Percentiles rank a stretch among this genome's conserved stretches.
Evolutionary conservation across 225 moss, liverwort and hornwort genomes (phyloP).

Genomic region (Bryum argenteum): DNA sequence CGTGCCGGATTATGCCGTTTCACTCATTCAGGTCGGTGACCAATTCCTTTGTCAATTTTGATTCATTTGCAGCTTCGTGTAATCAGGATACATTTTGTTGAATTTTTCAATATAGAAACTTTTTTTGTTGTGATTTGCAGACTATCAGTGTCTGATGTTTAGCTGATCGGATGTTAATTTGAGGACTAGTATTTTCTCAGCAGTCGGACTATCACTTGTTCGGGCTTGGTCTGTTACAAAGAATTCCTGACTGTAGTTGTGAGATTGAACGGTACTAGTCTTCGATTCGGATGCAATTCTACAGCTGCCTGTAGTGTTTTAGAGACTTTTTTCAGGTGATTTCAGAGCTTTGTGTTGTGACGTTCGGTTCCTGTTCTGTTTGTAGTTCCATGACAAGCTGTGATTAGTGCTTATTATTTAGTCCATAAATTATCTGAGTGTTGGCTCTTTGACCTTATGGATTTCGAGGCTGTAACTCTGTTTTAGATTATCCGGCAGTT

Average conservation of each 20-base stretch:
- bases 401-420: background rate
- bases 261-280: background rate
- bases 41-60: background rate
- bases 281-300: background rate
- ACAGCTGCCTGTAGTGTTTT: background rate
- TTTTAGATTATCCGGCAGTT: background rate
- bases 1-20: background rate
- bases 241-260: conserved; percentile 1
- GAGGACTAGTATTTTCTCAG: conserved; percentile 1
- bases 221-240: conserved; percentile 1
- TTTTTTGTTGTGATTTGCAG: background rate
- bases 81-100: background rate
- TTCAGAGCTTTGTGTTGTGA: conserved; percentile 9
- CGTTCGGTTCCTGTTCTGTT: background rate
- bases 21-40: conserved; percentile 13
- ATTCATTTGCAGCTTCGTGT: background rate
- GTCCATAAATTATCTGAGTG: background rate
- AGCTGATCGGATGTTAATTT: background rate
- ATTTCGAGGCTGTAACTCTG: background rate
- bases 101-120: background rate
- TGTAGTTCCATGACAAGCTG: background rate
- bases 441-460: conserved; percentile 8
- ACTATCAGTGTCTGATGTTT: background rate
- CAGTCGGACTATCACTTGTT: background rate
- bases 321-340: conserved; percentile 1